Conservation (phyloP, 2,329 filamentous ascomycete genomes). For the Colletotrichum camelliae region DNA sequence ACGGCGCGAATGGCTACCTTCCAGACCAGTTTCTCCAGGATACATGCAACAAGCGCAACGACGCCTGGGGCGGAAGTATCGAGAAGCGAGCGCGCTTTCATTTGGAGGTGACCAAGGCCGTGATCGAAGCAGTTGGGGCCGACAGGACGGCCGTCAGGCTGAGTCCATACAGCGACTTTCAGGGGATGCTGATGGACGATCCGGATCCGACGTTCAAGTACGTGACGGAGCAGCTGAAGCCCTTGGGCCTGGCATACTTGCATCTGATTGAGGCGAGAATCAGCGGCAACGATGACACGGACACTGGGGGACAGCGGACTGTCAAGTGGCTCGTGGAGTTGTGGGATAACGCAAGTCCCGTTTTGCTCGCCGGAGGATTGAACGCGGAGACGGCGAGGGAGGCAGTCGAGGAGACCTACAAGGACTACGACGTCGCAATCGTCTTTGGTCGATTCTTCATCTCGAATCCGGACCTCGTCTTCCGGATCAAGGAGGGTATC, state of each 20-base stretch:
- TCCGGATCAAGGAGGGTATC: conserved; percentile 30
- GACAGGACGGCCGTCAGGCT: conserved; percentile 60
- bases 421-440: conserved; percentile 30
- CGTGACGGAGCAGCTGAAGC: conserved; percentile 54
- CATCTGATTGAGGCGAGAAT: conserved; percentile 65
- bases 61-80: conserved; percentile 59
- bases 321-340: conserved; percentile 31
- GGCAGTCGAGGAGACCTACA: conserved; percentile 28
- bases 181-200: conserved; percentile 64
- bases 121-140: conserved; percentile 49
- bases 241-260: conserved; percentile 59
- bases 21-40: conserved; percentile 67
- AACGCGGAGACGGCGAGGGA: conserved; percentile 27
- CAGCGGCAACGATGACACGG: conserved; percentile 42
- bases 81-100: conserved; percentile 58
- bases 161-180: conserved; percentile 62
- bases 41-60: conserved; percentile 55
- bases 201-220: conserved; percentile 64
- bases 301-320: conserved; percentile 26
- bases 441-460: conserved; percentile 39
- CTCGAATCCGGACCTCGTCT: conserved; percentile 39
- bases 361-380: conserved; percentile 37
- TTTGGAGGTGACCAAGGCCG: conserved; percentile 51
- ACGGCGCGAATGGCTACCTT: conserved; percentile 65
- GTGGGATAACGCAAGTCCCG: conserved; percentile 35